Conservation (phyloP, 352 stramenopile genomes). For the Phytophthora sp. region DNA sequence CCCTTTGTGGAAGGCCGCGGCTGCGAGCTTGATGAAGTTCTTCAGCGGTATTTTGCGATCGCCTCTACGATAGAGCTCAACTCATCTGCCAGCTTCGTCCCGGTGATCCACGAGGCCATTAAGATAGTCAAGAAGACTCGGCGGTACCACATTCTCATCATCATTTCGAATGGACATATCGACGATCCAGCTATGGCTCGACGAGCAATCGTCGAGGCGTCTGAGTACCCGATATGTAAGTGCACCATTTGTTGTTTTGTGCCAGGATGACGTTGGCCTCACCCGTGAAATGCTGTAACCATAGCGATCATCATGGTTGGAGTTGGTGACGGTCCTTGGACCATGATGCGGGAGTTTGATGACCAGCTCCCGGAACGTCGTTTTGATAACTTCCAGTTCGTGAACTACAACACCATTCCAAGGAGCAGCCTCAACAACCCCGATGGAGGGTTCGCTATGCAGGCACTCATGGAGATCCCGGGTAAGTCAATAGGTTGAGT, state of each 20-base stretch:
- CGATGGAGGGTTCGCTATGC: slow-evolving; percentile 49
- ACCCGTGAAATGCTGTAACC: slow-evolving; percentile 10
- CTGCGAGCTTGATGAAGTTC: slow-evolving; percentile 60
- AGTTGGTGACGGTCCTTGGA: slow-evolving; percentile 81
- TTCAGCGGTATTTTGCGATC: slow-evolving; percentile 68
- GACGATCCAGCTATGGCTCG: slow-evolving; percentile 64
- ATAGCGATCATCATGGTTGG: slow-evolving; percentile 70
- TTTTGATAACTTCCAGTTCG: slow-evolving; percentile 89
- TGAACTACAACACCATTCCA: slow-evolving; percentile 74
- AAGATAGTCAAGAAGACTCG: slow-evolving; percentile 46
- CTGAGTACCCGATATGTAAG: slow-evolving; percentile 81
- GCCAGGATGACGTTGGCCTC: too few relatives aligned
- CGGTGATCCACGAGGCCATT: slow-evolving; percentile 73
- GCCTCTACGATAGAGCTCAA: slow-evolving; percentile 70
- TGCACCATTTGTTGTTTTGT: too few relatives aligned
- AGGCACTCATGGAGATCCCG: slow-evolving; percentile 56
- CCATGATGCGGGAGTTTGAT: slow-evolving; percentile 81
- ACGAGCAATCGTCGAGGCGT: slow-evolving; percentile 70
- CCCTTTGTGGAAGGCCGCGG: slow-evolving; percentile 46
- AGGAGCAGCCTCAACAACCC: slow-evolving; percentile 41
- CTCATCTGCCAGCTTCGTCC: slow-evolving; percentile 68
- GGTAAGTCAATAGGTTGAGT: slow-evolving; percentile 41
- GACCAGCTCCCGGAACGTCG: slow-evolving; percentile 63
- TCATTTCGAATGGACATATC: slow-evolving; percentile 80
- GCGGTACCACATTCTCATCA: slow-evolving; percentile 84